phyloP scores from a whole-genome alignment of 2,329 filamentous ascomycete genomes.

The Neobulgaria alba region DNA sequence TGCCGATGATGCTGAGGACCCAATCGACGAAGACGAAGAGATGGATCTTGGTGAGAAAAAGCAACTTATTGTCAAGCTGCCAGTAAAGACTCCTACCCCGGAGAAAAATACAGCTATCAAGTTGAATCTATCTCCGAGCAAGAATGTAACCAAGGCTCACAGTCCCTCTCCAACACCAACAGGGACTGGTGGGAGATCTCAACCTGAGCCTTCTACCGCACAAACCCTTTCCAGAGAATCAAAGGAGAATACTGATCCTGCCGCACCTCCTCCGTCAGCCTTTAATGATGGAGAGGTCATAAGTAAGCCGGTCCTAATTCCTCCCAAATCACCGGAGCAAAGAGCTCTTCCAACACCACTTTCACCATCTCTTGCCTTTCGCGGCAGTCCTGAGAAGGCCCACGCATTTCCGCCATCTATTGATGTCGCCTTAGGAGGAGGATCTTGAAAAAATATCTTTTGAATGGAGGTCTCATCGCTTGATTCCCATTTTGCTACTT shows the following conservation, averaged over 20 bases:
- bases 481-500: too few species aligned
- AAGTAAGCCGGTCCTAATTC: conserved; percentile 8
- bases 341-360: conserved; percentile 6
- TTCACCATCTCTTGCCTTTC: conserved; percentile 40
- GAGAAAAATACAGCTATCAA: conserved; percentile 24
- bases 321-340: conserved; percentile 9
- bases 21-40: conserved; percentile 33
- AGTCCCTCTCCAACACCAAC: neutral
- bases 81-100: conserved; percentile 33
- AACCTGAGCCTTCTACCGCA: too few species aligned
- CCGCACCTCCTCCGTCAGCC: neutral
- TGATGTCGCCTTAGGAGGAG: conserved; percentile 16
- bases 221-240: too few species aligned
- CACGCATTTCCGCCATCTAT: conserved; percentile 24
- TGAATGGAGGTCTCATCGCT: too few species aligned
- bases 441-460: too few species aligned
- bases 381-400: conserved; percentile 53
- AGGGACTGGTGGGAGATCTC: neutral
- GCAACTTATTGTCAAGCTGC: conserved; percentile 69
- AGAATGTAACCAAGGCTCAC: conserved; percentile 6
- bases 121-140: conserved; percentile 5
- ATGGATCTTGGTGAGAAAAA: conserved; percentile 43
- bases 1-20: conserved; percentile 47
- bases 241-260: conserved; percentile 1
- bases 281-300: neutral